Percentiles rank a stretch among this genome's conserved stretches.
These are phyloP conservation scores for Plasmopara halstedii DNA, from an alignment of 352 stramenopile genomes.

Conservation along the genomic window DNA sequence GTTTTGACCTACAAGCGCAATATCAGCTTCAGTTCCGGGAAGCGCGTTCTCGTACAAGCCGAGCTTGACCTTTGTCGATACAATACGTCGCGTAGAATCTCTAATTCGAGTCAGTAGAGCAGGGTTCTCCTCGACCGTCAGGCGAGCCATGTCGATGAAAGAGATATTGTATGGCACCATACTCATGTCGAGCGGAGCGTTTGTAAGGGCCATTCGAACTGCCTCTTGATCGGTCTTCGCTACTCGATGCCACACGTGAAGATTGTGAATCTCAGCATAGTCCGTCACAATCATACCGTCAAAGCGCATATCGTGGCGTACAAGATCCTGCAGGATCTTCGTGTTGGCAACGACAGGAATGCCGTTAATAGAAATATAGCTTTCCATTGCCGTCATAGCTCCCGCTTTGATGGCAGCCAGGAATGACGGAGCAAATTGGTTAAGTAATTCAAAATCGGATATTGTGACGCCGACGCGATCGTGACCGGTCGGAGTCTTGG, in stretches of 20 bases:
- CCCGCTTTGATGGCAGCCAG: slow-evolving; percentile 73
- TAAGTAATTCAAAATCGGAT: slow-evolving; percentile 72
- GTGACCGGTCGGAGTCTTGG: slow-evolving; percentile 70
- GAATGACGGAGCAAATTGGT: slow-evolving; percentile 82
- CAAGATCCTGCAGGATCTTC: slow-evolving; percentile 68
- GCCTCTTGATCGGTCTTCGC: slow-evolving; percentile 46
- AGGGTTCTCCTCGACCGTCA: slow-evolving; percentile 29
- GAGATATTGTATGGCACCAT: slow-evolving; percentile 68
- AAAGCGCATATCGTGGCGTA: slow-evolving; percentile 84
- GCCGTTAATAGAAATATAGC: slow-evolving; percentile 89
- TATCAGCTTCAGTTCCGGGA: slow-evolving; percentile 30
- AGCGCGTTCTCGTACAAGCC: slow-evolving; percentile 64
- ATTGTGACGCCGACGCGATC: slow-evolving; percentile 73
- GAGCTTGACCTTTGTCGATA: slow-evolving; percentile 67
- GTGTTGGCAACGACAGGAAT: slow-evolving; percentile 86
- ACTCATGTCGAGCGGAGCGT: slow-evolving; percentile 87
- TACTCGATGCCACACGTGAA: slow-evolving; percentile 55
- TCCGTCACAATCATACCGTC: slow-evolving; percentile 88
- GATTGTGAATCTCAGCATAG: slow-evolving; percentile 89
- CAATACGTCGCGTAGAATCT: slow-evolving; percentile 47
- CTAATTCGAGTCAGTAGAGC: slow-evolving; percentile 38
- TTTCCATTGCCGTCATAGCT: slow-evolving; percentile 89
- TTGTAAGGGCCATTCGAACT: slow-evolving; percentile 52
- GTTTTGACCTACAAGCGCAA: slow-evolving; percentile 38
- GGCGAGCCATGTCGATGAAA: slow-evolving; percentile 47